Evolutionary conservation across 257 asterid species (phyloP), one percentile per base, ranked within the genome.

Genomic region (Coffea canephora): DNA sequence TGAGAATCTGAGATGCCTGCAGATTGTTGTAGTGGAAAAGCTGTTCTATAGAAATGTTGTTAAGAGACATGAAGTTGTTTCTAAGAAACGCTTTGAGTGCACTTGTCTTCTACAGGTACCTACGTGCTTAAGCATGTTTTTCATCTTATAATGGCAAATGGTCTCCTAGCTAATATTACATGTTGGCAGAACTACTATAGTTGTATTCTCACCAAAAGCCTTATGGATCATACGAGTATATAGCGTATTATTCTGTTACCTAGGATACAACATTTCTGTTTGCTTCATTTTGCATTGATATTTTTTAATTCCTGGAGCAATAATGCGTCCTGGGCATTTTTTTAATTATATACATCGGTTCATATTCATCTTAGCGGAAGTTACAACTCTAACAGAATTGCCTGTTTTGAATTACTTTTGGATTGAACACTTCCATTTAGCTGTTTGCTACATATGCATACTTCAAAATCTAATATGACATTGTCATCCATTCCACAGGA

Each of bases 31-130:
- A 43, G 96, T 91, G 73, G 93, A 91, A 67, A 90, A 89, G 79
- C 87, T 96, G 88, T 93, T 88, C 88, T 92, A 90, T 82, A 88
- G 89, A 78, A 94, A 92, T 81, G 87, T 87, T 82, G 88, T 91
- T 27, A 92, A 84, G 88, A 80, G 85, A 62, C 70, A 75, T 49
- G 85, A 83, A 69, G 79, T 87, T 65, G 81, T 82, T 61, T 92
- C 98, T 23, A 88, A 78, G 89, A 92, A 87, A 84, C 87, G 91
- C 83, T 83, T 81, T 57, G 88, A 86, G 70, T 92, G 97, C 79
- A 84, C 75, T 75, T 91, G 96, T 87, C 98, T 96, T 74, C 85
- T 94, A 79, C 91, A 96, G 98, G 99, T 95, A 91, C 73, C 49
- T 69, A 54, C 54, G 34, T 67, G 48, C 67, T 64, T 73, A 13